Conservation (phyloP, 306 rosid species). For the Senna tora region DNA sequence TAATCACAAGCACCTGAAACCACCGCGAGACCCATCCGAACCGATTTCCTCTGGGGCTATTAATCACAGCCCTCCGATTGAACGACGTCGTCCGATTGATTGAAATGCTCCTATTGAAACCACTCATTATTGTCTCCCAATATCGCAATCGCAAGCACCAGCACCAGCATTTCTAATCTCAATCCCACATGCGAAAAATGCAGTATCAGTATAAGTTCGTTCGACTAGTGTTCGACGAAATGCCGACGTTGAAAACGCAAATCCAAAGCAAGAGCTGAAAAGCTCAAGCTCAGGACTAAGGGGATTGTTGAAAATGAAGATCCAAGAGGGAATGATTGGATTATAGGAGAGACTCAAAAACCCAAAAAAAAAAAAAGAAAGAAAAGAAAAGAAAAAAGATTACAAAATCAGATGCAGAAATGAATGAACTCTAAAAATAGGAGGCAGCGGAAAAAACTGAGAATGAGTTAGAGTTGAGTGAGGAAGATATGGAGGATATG, state of each 20-base stretch:
- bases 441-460: conserved; percentile 4
- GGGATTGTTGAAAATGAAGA: conserved; percentile 20
- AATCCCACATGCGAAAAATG: not conserved
- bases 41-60: conserved; percentile 51
- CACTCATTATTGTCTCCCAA: conserved; percentile 55
- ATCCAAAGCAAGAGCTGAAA: conserved; percentile 14
- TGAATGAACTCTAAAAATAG: conserved; percentile 4
- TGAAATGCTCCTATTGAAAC: conserved; percentile 52
- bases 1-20: conserved; percentile 58
- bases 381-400: not conserved
- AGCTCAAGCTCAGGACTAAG: conserved; percentile 20
- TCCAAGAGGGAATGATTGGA: conserved; percentile 47
- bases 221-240: not conserved
- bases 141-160: not conserved
- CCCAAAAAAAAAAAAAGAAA: too few relatives aligned
- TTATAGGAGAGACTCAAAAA: too few relatives aligned
- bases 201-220: conserved; percentile 24
- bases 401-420: conserved; percentile 42
- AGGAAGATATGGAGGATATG: conserved; percentile 9
- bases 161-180: not conserved
- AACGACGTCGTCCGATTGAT: conserved; percentile 46
- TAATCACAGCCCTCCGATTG: conserved; percentile 46
- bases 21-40: conserved; percentile 57
- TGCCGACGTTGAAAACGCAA: not conserved
- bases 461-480: conserved; percentile 11